Conservation (phyloP, 2,329 filamentous ascomycete species). For the Ophiostoma sp. region DNA sequence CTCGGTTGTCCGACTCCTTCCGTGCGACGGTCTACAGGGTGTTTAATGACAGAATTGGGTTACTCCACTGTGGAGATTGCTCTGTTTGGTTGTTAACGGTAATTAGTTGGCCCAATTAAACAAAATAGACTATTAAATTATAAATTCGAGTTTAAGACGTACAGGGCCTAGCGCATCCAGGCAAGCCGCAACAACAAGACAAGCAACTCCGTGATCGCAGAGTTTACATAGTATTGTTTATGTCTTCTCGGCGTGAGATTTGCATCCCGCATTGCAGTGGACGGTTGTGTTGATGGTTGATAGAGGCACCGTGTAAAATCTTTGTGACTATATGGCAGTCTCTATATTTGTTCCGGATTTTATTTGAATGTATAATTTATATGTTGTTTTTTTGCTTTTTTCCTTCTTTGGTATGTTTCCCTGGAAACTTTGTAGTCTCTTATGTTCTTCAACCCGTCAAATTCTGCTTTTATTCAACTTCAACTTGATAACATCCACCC, state of each 20-base stretch:
- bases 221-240: no score
- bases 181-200: background rate
- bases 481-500: background rate
- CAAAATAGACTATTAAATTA: background rate
- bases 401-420: background rate
- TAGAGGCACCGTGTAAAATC: background rate
- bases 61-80: conserved; percentile 9
- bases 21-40: background rate
- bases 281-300: background rate
- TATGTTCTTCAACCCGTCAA: no score
- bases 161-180: background rate
- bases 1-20: conserved; percentile 18
- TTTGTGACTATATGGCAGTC: no score
- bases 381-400: background rate
- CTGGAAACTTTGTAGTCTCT: background rate
- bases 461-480: conserved; percentile 3
- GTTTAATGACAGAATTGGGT: conserved; percentile 4
- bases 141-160: background rate
- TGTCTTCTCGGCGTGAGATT: background rate
- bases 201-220: background rate
- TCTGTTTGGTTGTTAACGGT: background rate
- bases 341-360: no score
- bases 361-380: no score
- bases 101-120: background rate
- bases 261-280: background rate